A percentile compares a stretch with the other conserved stretches of the same genome.
phyloP scores from a whole-genome alignment of 306 rosid genomes.

The Citrullus amarus region DNA sequence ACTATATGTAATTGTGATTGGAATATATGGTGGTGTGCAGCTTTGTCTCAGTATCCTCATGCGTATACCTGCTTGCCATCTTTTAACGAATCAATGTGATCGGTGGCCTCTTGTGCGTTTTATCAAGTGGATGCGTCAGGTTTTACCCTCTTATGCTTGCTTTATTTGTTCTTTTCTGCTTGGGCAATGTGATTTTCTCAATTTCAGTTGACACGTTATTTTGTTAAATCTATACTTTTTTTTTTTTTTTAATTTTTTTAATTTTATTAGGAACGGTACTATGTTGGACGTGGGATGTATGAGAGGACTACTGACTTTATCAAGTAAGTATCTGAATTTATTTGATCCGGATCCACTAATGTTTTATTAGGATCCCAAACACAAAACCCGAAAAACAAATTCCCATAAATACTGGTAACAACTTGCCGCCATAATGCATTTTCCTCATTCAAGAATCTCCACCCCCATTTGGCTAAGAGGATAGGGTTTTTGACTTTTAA shows the following conservation, averaged over 20 bases:
- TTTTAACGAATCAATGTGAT: conserved; percentile 67
- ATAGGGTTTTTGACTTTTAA: too few relatives aligned
- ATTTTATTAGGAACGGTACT: conserved; percentile 65
- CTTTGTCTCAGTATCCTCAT: conserved; percentile 65
- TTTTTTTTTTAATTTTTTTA: too few relatives aligned
- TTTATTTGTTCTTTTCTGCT: conserved; percentile 3
- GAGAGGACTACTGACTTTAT: conserved; percentile 82
- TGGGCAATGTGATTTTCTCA: neutral
- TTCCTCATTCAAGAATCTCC: too few relatives aligned
- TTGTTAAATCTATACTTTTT: neutral
- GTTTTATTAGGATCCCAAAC: neutral
- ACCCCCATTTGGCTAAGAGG: too few relatives aligned
- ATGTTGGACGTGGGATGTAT: conserved; percentile 94
- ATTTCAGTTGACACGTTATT: conserved; percentile 10
- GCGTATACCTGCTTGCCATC: conserved; percentile 88
- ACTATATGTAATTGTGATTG: conserved; percentile 52
- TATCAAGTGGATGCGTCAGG: conserved; percentile 98
- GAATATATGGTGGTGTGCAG: conserved; percentile 81
- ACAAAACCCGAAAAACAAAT: too few relatives aligned
- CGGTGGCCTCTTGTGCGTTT: conserved; percentile 73
- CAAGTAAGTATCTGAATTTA: conserved; percentile 37
- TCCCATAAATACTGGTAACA: too few relatives aligned
- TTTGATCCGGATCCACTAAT: neutral
- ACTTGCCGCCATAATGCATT: too few relatives aligned
- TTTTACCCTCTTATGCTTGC: conserved; percentile 12